Conservation (phyloP, 805 yeast genomes). For the Lipomyces yamanashiensis region DNA sequence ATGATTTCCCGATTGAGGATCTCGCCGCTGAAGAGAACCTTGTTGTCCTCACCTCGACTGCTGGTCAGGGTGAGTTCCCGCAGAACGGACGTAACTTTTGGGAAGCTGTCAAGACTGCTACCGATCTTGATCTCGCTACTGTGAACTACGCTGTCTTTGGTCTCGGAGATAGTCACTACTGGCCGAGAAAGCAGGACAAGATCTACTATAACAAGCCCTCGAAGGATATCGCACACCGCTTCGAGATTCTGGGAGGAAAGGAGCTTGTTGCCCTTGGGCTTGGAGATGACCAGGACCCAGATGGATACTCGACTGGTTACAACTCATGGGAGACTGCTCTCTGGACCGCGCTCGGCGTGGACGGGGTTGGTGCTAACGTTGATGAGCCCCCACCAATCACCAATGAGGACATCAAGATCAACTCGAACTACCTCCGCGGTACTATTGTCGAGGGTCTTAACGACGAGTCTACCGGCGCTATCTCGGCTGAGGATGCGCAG, state of each 20-base stretch:
- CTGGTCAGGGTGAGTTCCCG: conserved; percentile 88
- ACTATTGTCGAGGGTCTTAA: conserved; percentile 84
- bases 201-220: conserved; percentile 93
- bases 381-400: conserved; percentile 91
- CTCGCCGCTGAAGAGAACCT: conserved; percentile 71
- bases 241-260: conserved; percentile 73
- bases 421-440: conserved; percentile 87
- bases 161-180: conserved; percentile 81
- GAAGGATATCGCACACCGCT: conserved; percentile 67
- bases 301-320: conserved; percentile 92
- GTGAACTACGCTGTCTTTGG: conserved; percentile 70
- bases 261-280: conserved; percentile 76
- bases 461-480: conserved; percentile 87
- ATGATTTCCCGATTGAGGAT: conserved; percentile 73
- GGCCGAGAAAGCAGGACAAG: conserved; percentile 97
- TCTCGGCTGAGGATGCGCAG: conserved; percentile 88
- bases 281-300: conserved; percentile 98
- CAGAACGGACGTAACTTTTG: conserved; percentile 78
- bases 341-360: conserved; percentile 91
- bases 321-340: conserved; percentile 80
- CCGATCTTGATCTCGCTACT: conserved; percentile 65
- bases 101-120: conserved; percentile 68
- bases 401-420: conserved; percentile 92
- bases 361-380: conserved; percentile 74
- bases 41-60: conserved; percentile 71